A percentile compares a stretch with the other conserved stretches of the same genome.
Evolutionary conservation across 108 stramenopile genomes (phyloP).

Genomic region (Cyclotella sp.): DNA sequence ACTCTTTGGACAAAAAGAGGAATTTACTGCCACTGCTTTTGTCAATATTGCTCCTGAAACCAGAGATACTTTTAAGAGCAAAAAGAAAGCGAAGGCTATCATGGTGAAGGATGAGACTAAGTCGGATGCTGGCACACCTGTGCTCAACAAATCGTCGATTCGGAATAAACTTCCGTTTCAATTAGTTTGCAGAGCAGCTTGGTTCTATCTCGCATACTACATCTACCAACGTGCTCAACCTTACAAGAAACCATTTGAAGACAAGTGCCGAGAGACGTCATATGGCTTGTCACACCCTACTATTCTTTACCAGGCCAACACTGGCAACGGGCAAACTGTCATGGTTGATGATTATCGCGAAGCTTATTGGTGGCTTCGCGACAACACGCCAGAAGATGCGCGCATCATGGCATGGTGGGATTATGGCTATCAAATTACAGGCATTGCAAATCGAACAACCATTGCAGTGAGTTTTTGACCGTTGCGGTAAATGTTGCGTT

Average conservation of each 20-base stretch:
- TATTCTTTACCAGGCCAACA: constrained; percentile 91
- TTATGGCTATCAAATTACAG: constrained; percentile 95
- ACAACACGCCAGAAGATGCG: constrained; percentile 96
- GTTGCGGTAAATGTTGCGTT: neutral
- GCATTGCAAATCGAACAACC: constrained; percentile 96
- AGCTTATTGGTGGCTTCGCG: constrained; percentile 97
- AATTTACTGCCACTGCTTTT: neutral
- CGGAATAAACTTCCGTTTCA: constrained; percentile 22
- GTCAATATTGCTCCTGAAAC: neutral
- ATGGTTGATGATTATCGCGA: constrained; percentile 98
- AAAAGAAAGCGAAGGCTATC: constrained; percentile 43
- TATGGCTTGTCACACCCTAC: constrained; percentile 80
- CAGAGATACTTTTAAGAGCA: constrained; percentile 31
- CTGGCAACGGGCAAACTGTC: constrained; percentile 62
- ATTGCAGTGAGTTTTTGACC: constrained; percentile 65
- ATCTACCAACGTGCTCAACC: constrained; percentile 49
- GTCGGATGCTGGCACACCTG: constrained; percentile 3
- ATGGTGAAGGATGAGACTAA: neutral
- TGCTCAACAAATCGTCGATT: constrained; percentile 23
- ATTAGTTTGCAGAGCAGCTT: constrained; percentile 14
- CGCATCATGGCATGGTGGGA: constrained; percentile 99
- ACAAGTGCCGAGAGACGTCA: constrained; percentile 63
- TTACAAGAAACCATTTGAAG: constrained; percentile 51
- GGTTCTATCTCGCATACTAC: constrained; percentile 37
- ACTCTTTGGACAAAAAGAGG: neutral